Evolutionary conservation across 2,329 filamentous ascomycete genomes (phyloP).

Genomic region (Falciphora oryzae): DNA sequence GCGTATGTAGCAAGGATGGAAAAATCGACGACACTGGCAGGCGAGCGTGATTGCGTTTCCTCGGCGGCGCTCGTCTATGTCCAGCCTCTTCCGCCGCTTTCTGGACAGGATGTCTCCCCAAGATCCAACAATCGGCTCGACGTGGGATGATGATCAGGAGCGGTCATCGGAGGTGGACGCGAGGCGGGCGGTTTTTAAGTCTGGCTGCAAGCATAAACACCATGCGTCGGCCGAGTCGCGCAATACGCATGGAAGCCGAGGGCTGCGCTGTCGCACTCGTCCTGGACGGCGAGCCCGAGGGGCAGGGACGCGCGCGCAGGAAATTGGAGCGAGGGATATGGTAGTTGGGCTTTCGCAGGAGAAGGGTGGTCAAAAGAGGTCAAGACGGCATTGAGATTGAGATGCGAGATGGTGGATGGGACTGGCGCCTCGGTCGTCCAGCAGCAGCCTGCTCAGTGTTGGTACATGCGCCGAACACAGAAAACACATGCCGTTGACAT

Average conservation of each 20-base stretch:
- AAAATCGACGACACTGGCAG: neutral
- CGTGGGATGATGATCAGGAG: neutral
- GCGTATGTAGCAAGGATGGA: neutral
- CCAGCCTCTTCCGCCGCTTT: neutral
- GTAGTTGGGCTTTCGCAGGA: too few relatives aligned
- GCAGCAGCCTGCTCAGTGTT: neutral
- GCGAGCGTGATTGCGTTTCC: neutral
- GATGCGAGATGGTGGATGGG: neutral
- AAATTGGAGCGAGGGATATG: neutral
- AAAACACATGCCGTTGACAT: neutral
- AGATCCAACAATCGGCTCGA: neutral
- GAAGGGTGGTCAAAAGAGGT: neutral
- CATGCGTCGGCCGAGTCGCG: too few relatives aligned
- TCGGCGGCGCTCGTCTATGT: neutral
- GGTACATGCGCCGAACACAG: neutral
- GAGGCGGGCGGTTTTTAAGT: neutral
- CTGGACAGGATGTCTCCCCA: too few relatives aligned
- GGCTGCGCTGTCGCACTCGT: neutral
- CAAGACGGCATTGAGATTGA: neutral
- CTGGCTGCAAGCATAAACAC: neutral
- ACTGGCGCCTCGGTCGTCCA: too few relatives aligned
- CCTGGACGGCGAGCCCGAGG: neutral
- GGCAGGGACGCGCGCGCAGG: neutral
- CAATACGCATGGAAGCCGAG: neutral
- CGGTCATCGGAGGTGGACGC: neutral